Conservation (phyloP, 2,329 filamentous ascomycete species). For the Apiospora arundinis region DNA sequence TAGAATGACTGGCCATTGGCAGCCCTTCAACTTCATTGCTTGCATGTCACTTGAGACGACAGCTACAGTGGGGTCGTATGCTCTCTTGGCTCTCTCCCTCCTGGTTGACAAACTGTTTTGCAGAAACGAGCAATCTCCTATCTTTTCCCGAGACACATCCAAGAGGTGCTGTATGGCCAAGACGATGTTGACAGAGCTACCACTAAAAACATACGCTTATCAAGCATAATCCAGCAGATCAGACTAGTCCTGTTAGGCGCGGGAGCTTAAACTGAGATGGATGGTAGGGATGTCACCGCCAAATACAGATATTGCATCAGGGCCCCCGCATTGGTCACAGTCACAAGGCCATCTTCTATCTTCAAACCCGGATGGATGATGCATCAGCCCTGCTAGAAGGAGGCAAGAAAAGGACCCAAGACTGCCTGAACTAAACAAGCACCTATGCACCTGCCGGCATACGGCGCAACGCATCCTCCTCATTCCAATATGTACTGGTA, state of each 20-base stretch:
- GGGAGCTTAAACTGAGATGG: background rate
- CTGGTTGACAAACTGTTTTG: background rate
- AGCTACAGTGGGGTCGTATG: background rate
- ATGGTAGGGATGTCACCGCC: background rate
- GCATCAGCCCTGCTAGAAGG: conserved; percentile 6
- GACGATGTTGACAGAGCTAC: background rate
- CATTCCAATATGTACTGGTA: background rate
- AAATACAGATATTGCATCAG: background rate
- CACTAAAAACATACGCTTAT: background rate
- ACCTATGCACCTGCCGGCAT: background rate
- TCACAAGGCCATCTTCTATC: conserved; percentile 4
- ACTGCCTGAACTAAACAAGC: conserved; percentile 2
- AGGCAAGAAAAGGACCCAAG: background rate
- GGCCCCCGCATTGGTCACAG: background rate
- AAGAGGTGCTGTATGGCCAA: background rate
- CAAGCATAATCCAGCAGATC: background rate
- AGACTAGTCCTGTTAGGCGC: background rate
- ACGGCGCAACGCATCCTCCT: background rate
- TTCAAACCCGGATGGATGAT: background rate
- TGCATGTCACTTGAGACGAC: background rate
- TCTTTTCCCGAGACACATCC: background rate
- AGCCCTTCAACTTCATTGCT: background rate
- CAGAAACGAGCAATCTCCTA: background rate
- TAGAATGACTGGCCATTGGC: background rate
- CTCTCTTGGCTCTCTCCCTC: too few species aligned